Percentiles rank a stretch among this genome's conserved stretches.
These are phyloP conservation scores for Balakata baccata DNA, from an alignment of 345 rosid genomes.

Conservation along the genomic window DNA sequence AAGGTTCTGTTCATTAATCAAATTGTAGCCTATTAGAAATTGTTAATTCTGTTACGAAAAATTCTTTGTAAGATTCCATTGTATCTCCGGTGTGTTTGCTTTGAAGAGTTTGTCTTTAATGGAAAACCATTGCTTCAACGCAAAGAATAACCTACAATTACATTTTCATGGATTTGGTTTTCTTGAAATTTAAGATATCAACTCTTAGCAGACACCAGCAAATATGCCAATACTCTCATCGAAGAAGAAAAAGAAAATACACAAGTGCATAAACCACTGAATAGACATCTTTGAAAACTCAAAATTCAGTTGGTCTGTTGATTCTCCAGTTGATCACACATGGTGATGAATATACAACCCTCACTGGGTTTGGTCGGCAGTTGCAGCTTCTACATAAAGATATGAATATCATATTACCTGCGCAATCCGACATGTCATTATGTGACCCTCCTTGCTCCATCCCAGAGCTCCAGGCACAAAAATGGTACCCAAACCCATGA, in stretches of 20 bases:
- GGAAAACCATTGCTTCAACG: background rate
- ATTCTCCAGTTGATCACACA: too few relatives aligned
- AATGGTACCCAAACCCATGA: conserved; percentile 31
- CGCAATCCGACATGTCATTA: conserved; percentile 79
- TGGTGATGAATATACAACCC: too few relatives aligned
- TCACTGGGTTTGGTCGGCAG: too few relatives aligned
- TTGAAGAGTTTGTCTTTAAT: background rate
- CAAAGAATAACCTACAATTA: background rate
- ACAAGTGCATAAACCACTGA: background rate
- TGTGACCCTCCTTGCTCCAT: conserved; percentile 97
- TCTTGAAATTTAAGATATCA: too few relatives aligned
- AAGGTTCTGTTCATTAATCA: conserved; percentile 42
- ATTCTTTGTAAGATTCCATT: too few relatives aligned
- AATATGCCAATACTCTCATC: too few relatives aligned
- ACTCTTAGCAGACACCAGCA: too few relatives aligned
- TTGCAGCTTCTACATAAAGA: too few relatives aligned
- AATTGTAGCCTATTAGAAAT: background rate
- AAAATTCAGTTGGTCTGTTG: too few relatives aligned
- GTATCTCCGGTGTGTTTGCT: background rate
- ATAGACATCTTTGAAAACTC: too few relatives aligned
- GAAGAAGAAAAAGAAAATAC: background rate
- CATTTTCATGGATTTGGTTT: too few relatives aligned
- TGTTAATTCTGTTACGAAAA: background rate
- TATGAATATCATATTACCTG: conserved; percentile 45
- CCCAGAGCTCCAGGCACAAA: conserved; percentile 41